Evolutionary conservation across 106 monocot species (phyloP), one percentile per base, ranked within the genome.

Genomic region (Cymbidium sinense): DNA sequence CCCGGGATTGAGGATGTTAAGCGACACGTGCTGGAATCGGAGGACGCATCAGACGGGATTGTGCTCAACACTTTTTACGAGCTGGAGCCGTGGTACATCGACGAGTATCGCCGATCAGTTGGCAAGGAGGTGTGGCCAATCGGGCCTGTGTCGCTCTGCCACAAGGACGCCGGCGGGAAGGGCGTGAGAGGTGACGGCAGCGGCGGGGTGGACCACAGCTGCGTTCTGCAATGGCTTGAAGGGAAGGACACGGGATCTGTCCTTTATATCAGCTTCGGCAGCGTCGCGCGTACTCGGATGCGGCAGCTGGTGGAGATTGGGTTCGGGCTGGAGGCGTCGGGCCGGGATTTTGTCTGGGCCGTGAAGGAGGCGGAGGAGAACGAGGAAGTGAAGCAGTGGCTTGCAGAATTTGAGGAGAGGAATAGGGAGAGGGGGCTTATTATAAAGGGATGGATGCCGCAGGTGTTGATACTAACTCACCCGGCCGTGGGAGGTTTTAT

Each of bases 401-500:
- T 72, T 47, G 19, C 71, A 0, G 80, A 74, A 39, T 80, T 80
- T 21, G 61, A 74, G 74, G 80, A 58, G 74, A 74, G 73, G 39
- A 41, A 12, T 2, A 18, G 43, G 34, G 64, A 80, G 4, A 70
- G 35, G 27, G 74, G 80, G 74, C 15, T 73, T 4, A 18, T 70
- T 28, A 9, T 70, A 18, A 70, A 34, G 70, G 70, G 70, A 18
- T 70, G 70, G 70, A 31, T 34, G 34, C 70, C 70, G 34, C 70
- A 70, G 70, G 83, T 87, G 70, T 30, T 81, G 61, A 87, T 89
- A 21, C 77, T 89, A 2, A 83, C 83, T 0, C 89, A 89, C 76
- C 79, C 70, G 18, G 69, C 89, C 2, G 79, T 89, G 23, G 89
- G 89, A 25, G 87, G 82, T 28, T 95, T 91, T 70, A 41, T 95